phyloP scores from a whole-genome alignment of 2,329 filamentous ascomycete genomes.

The Claviceps spartinae region DNA sequence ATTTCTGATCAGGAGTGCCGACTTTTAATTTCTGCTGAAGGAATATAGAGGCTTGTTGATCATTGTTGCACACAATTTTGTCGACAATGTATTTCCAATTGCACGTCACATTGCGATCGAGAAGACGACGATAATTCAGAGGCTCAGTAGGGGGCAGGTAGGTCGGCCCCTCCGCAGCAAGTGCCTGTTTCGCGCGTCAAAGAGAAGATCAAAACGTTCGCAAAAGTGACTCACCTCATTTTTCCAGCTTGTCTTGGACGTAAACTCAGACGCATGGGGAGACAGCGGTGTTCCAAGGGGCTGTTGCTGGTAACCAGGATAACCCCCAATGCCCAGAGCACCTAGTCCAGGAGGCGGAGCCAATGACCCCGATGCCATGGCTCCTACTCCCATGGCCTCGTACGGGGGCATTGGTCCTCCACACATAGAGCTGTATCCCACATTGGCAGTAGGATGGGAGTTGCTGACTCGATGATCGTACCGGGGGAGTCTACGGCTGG shows the following conservation, averaged over 20 bases:
- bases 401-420: slow-evolving; percentile 18
- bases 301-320: slow-evolving; percentile 38
- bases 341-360: slow-evolving; percentile 21
- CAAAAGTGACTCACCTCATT: slow-evolving; percentile 30
- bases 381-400: slow-evolving; percentile 21
- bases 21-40: slow-evolving; percentile 98
- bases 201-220: neutral
- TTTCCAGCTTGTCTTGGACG: slow-evolving; percentile 42
- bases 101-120: slow-evolving; percentile 92
- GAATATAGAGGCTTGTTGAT: slow-evolving; percentile 98
- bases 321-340: slow-evolving; percentile 29
- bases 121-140: slow-evolving; percentile 85
- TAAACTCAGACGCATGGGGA: slow-evolving; percentile 63
- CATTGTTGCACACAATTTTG: slow-evolving; percentile 98
- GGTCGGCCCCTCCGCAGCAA: slow-evolving; percentile 48
- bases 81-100: slow-evolving; percentile 99
- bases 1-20: slow-evolving; percentile 88
- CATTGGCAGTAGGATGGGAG: slow-evolving; percentile 19
- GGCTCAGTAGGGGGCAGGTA: slow-evolving; percentile 83
- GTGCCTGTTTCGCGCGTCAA: slow-evolving; percentile 11
- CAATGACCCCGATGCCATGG: slow-evolving; percentile 21
- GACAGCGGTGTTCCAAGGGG: slow-evolving; percentile 53
- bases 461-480: slow-evolving; percentile 31
- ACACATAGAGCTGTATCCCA: slow-evolving; percentile 20
- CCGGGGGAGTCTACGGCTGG: slow-evolving; percentile 31